Base-by-base conservation (phyloP, 805 yeast genomes). In the Wickerhamomyces bovis region DNA sequence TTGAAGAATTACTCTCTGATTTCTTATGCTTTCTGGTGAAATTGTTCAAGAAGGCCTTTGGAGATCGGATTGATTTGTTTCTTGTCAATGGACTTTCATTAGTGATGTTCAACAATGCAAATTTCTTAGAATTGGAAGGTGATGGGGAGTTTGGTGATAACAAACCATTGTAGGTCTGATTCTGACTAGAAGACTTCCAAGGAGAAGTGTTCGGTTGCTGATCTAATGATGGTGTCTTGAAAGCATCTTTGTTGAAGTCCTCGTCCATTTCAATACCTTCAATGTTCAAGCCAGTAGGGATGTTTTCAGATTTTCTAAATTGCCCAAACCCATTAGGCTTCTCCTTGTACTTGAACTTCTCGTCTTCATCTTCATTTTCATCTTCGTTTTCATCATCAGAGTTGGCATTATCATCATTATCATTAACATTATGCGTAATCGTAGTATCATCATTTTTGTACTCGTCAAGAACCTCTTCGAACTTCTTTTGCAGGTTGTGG, bases 21-120 rank as follows among this genome's bases (percentile, higher is more conserved):
- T 58, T 60, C 43, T 55, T 57, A 41, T 60, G 63, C 43, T 58
- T 58, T 39, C 46, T 44, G 1, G 45, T 44, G 21, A 51, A 46
- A 33, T 40, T 44, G 22, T 46, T 55, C 20, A 59, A 45, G 45
- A 60, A 57, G 25, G 44, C 52, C 48, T 58, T 60, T 42, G 64
- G 64, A 5, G 64, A 58, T 44, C 56, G 53, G 13, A 58, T 53
- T 6, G 61, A 52, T 47, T 44, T 54, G 2, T 55, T 42, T 33
- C 53, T 54, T 33, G 50, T 43, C 3, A 50, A 3, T 9, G 41
- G 25, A 18, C 44, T 40, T n/a, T 44, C 45, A 9, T 42, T 15
- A 39, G 49, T 11, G 45, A 23, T 25, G 43, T 42, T 28, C 22
- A 35, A 20, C n/a, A 35, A 13, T 16, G 39, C 39, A 35, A 11